Conservation (phyloP, 805 yeast species). For the Danielia reshetovae region DNA sequence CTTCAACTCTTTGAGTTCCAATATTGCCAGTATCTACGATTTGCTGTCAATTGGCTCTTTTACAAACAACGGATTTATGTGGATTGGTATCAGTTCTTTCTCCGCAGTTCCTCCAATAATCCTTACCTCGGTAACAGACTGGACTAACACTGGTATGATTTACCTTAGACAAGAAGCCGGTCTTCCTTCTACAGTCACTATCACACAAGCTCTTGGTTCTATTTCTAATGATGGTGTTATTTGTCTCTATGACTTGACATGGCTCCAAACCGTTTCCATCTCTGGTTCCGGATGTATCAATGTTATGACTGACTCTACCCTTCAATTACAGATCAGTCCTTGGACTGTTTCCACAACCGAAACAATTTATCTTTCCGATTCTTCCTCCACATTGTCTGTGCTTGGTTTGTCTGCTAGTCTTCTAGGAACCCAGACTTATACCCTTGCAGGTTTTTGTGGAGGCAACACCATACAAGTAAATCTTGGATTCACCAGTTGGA, state of each 20-base stretch:
- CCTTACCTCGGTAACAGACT: not conserved
- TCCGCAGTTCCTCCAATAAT: constrained; percentile 12
- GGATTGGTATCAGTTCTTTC: constrained; percentile 14
- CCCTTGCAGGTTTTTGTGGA: constrained; percentile 3
- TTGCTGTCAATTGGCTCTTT: constrained; percentile 15
- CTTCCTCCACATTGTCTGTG: not conserved
- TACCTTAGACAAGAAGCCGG: not conserved
- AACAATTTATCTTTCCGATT: constrained; percentile 2
- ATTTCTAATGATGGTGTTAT: constrained; percentile 3
- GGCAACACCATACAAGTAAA: constrained; percentile 1
- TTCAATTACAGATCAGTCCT: constrained; percentile 1
- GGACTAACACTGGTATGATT: constrained; percentile 10
- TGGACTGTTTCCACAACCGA: not conserved
- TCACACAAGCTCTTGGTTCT: not conserved
- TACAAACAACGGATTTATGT: constrained; percentile 22
- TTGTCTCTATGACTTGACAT: constrained; percentile 3
- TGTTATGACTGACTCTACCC: constrained; percentile 2
- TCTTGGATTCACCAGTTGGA: not conserved
- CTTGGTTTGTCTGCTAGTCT: constrained; percentile 1
- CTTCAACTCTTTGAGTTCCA: constrained; percentile 19
- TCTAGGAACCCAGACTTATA: constrained; percentile 1
- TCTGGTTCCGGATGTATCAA: constrained; percentile 5
- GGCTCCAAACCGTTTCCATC: constrained; percentile 1
- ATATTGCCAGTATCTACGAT: constrained; percentile 15
- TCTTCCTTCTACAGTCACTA: not conserved